Base-by-base conservation (phyloP, 768 basidiomycete species). In the Mycena olivaceomarginata region DNA sequence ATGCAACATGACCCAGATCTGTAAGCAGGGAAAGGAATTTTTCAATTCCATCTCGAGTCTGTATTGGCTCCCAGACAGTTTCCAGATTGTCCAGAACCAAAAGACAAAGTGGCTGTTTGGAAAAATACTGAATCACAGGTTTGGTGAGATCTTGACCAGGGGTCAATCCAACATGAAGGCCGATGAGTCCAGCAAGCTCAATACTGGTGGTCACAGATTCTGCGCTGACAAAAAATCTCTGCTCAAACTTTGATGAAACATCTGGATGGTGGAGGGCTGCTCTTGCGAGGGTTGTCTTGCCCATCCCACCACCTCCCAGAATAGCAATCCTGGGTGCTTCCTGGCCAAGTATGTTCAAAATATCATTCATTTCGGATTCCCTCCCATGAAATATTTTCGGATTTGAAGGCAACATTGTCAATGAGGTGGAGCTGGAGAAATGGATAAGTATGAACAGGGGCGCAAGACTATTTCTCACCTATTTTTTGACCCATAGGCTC, bases 81-180 rank as follows among this genome's bases (percentile, higher is more conserved):
- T 57, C 56, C 56, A 57, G 56, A 57, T 57, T 57, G 56, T 57
- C 22, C 56, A 57, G 18, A 25, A 57, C 25, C 25, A 57, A n/a
- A 31, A 57, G 56, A 31, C 56, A 57, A 22, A 11, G 5, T 57
- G 56, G 56, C 9, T 22, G n/a, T 22, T 31, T 22, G n/a, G 56
- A 25, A 31, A 57, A 57, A 57, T 57, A 25, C 13, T 57, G 56
- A 5, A 57, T 31, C 25, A 57, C 25, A 11, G 56, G 25, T 57
- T 57, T 57, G n/a, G 56, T 57, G 22, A 57, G 56, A 12, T 57
- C 56, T 57, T 57, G n/a, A 11, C 56, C 22, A 25, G 56, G 56
- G 11, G 25, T 57, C 18, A 57, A 57, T 57, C 56, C 56, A 57
- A 57, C 10, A 31, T 57, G 56, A 4, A 31, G 25, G 11, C 56